A percentile compares a stretch with the other conserved stretches of the same genome.
Evolutionary conservation across 805 yeast genomes (phyloP).

Genomic region (Saccharomycopsis capsularis): DNA sequence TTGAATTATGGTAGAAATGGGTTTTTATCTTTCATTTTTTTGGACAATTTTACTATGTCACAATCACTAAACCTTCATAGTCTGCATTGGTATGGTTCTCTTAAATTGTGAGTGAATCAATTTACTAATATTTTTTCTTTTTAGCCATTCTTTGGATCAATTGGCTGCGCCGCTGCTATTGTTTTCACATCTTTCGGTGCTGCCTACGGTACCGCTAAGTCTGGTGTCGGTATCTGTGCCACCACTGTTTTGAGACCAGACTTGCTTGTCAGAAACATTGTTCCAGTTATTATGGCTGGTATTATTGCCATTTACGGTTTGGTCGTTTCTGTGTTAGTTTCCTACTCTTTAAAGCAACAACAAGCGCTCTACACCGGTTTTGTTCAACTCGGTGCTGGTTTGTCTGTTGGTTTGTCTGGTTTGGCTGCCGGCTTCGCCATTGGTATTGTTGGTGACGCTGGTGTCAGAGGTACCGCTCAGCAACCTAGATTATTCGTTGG

Average conservation of each 20-base stretch:
- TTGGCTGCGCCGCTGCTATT: constrained; percentile 99
- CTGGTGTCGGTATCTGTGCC: constrained; percentile 99
- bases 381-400: constrained; percentile 97
- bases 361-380: constrained; percentile 96
- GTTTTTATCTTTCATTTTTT: not conserved
- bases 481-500: constrained; percentile 98
- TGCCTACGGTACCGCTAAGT: constrained; percentile 97
- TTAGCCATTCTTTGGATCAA: constrained; percentile 96
- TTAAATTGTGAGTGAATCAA: not conserved
- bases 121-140: constrained; percentile 25
- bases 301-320: constrained; percentile 97
- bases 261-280: constrained; percentile 83
- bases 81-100: not conserved
- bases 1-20: not conserved
- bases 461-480: constrained; percentile 97
- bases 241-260: constrained; percentile 97
- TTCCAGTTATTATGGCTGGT: constrained; percentile 99
- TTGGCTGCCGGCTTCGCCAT: constrained; percentile 98
- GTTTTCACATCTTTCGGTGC: constrained; percentile 99
- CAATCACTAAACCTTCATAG: not conserved
- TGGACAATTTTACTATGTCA: not conserved
- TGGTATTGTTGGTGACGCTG: constrained; percentile 99
- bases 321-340: constrained; percentile 91
- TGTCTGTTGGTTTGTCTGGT: constrained; percentile 94
- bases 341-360: constrained; percentile 79